Conservation (phyloP, 495 filamentous ascomycete genomes). For the Cryomyces minteri region DNA sequence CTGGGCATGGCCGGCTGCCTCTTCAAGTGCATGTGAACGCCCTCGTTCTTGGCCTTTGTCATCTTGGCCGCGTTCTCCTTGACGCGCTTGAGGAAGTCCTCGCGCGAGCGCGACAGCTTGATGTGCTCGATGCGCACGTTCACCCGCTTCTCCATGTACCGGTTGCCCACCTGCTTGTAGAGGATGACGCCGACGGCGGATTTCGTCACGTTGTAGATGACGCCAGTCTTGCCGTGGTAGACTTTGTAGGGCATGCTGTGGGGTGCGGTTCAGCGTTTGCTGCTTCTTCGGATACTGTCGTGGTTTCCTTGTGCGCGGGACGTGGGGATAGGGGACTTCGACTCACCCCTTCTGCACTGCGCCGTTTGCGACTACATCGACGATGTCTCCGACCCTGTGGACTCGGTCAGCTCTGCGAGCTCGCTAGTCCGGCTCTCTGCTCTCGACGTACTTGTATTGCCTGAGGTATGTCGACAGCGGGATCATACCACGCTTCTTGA, state of each 20-base stretch:
- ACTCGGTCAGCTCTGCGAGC: conserved; percentile 9
- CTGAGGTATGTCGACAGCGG: conserved; percentile 76
- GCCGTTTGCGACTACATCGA: conserved; percentile 92
- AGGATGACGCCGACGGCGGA: conserved; percentile 91
- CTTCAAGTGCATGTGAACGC: conserved; percentile 76
- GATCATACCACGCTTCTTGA: conserved; percentile 88
- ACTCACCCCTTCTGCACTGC: conserved; percentile 95
- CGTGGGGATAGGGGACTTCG: neutral
- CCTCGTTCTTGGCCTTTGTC: conserved; percentile 79
- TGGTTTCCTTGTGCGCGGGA: neutral
- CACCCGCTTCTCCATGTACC: conserved; percentile 98
- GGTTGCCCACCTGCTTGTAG: conserved; percentile 95
- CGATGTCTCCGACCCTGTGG: conserved; percentile 83
- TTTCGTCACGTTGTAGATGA: conserved; percentile 44
- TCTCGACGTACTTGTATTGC: conserved; percentile 57
- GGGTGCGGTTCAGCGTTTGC: neutral
- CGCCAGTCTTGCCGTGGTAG: conserved; percentile 19
- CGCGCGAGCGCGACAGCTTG: conserved; percentile 75
- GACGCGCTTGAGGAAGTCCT: conserved; percentile 89
- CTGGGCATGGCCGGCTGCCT: conserved; percentile 67
- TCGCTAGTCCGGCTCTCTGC: neutral
- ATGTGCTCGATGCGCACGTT: conserved; percentile 98
- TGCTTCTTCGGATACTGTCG: neutral
- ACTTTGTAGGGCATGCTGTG: conserved; percentile 87
- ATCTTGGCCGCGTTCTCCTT: conserved; percentile 87